Evolutionary conservation across 2,329 filamentous ascomycete species (phyloP), one percentile per base, ranked within the genome.

Genomic region (Verticillium nubilum): DNA sequence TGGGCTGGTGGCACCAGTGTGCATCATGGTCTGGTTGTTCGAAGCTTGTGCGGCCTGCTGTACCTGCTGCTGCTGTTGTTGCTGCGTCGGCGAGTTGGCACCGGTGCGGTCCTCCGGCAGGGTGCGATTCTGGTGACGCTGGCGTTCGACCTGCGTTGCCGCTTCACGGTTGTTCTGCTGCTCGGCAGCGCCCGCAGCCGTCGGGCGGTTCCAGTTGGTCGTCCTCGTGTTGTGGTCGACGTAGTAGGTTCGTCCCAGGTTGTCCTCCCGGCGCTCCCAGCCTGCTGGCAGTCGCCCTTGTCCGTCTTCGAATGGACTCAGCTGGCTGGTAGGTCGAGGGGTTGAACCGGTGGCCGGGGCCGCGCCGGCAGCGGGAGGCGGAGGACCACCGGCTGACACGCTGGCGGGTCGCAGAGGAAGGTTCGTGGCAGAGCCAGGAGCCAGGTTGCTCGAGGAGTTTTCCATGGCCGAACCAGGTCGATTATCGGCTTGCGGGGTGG

Each of bases 171-270:
- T 90, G 64, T 81, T 88, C 61, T 92, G 86, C 67, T 90, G 86
- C 63, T 93, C 88, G 55, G 86, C 86, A 53, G 89, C 87, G 62
- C 88, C 93, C 68, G 88, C 89, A 61, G 87, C 87, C 42, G 91
- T 90, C 7, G 95, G 95, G 61, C 95, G 83, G 67, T 91, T 94
- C 95, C 95, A 99, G 67, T 94, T 98, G 1, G 95, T 99, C 59
- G 95, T 94, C 68, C 95, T 84, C 6, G 93, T 97, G 73, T 98
- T 98, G 73, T 98, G 95, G 70, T 99, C 95, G 57, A 99, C 95
- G 72, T 98, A 99, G 72, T 99, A 99, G 25, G 94, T 98, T 68
- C 95, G 86, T 57, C 95, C 94, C 52, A 98, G 76, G 67, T 97
- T 95, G 72, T 99, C 95, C 74, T 98, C 94, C 59, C 95, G 86